phyloP scores from a whole-genome alignment of 345 rosid species.

The Ricinus communis region DNA sequence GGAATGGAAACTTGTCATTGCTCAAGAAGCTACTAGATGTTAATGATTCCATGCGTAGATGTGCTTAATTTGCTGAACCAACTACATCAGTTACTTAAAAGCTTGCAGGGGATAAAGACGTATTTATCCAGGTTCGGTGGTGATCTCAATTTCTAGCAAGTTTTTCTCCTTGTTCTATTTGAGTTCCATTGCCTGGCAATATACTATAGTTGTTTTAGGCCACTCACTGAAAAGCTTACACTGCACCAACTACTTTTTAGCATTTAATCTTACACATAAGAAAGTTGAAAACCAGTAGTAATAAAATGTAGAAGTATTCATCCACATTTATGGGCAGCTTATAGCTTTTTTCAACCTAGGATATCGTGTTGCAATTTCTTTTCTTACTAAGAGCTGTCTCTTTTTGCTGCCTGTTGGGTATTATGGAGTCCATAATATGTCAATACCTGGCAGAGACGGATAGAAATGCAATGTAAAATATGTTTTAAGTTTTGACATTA shows the following conservation, averaged over 20 bases:
- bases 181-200: neutral
- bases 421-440: neutral
- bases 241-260: neutral
- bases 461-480: neutral
- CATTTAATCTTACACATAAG: neutral
- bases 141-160: neutral
- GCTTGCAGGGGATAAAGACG: conserved; percentile 94
- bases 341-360: no score
- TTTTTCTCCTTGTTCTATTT: neutral
- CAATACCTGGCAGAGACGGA: neutral
- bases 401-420: neutral
- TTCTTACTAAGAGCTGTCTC: neutral
- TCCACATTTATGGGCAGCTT: neutral
- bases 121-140: conserved; percentile 77
- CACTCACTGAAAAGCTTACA: no score
- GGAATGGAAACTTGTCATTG: conserved; percentile 93
- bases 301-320: no score
- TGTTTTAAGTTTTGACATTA: no score
- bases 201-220: neutral
- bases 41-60: conserved; percentile 95
- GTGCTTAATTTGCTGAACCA: conserved; percentile 80
- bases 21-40: conserved; percentile 85
- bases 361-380: neutral
- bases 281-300: no score
- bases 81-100: conserved; percentile 91